Percentiles rank a stretch among this genome's conserved stretches.
Evolutionary conservation across 768 basidiomycete species (phyloP).

Genomic region (Melanogaster broomeanus): DNA sequence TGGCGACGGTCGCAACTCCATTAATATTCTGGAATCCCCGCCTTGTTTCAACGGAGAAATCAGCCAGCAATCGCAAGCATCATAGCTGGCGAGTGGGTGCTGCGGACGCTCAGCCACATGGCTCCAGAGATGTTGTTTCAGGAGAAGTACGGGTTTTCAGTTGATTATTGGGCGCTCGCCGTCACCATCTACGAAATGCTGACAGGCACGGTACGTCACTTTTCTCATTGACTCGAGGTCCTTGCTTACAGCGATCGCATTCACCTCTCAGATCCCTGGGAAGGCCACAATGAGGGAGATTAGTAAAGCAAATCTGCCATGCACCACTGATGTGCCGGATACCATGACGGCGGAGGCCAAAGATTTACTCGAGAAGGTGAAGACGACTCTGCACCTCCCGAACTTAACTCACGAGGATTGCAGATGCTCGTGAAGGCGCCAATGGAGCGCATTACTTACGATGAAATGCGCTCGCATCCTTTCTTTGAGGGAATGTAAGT

Average conservation of each 20-base stretch:
- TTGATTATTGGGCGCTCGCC: slow-evolving; percentile 16
- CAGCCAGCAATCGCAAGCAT: background rate
- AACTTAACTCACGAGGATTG: background rate
- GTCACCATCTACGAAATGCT: slow-evolving; percentile 13
- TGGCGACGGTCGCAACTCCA: background rate
- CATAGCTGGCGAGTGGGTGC: background rate
- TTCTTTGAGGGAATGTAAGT: slow-evolving; percentile 7
- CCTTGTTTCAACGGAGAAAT: background rate
- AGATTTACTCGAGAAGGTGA: background rate
- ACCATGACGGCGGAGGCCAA: background rate
- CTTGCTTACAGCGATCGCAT: background rate
- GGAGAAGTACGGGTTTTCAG: slow-evolving; percentile 5
- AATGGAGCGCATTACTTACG: background rate
- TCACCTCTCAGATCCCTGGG: background rate
- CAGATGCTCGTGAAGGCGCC: slow-evolving; percentile 9
- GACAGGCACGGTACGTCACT: slow-evolving; percentile 1
- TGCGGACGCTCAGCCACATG: slow-evolving; percentile 10
- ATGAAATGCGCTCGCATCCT: slow-evolving; percentile 3
- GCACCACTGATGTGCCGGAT: background rate
- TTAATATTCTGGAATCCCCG: slow-evolving; percentile 5
- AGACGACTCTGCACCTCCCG: background rate
- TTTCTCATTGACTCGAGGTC: background rate
- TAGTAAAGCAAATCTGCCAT: background rate
- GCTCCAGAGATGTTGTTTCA: slow-evolving; percentile 10
- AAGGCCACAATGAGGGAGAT: background rate